Evolutionary conservation across 495 filamentous ascomycete species (phyloP).

Genomic region (Choiromyces venosus): DNA sequence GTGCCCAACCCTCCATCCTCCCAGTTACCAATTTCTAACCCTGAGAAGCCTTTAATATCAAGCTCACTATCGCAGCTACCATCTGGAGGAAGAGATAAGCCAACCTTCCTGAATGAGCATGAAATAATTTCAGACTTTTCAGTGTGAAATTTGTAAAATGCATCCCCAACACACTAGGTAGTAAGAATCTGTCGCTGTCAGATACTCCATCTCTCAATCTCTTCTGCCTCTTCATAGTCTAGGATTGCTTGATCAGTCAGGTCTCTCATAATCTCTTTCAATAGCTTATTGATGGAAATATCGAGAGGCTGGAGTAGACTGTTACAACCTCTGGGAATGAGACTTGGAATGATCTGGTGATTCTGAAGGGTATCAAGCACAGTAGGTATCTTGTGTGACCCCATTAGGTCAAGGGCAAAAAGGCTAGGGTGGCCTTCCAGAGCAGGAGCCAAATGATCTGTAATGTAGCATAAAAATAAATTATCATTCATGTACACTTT

Average conservation of each 20-base stretch:
- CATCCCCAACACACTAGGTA: constrained; percentile 7
- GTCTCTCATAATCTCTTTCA: constrained; percentile 5
- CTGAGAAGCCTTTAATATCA: constrained; percentile 2
- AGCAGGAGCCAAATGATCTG: not conserved
- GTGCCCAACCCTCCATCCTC: not conserved
- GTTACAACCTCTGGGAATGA: constrained; percentile 14
- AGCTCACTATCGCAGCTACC: not conserved
- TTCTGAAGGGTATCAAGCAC: not conserved
- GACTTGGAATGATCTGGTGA: not conserved
- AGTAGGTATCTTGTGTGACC: constrained; percentile 1
- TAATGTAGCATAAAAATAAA: not conserved
- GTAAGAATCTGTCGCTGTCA: not conserved
- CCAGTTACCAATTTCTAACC: constrained; percentile 8
- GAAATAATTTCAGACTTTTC: too few relatives aligned
- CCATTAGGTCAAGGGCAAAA: constrained; percentile 3
- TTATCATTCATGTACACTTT: constrained; percentile 11
- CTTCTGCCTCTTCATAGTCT: constrained; percentile 2
- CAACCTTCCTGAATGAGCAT: constrained; percentile 10
- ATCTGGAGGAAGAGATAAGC: constrained; percentile 5
- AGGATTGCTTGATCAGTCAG: constrained; percentile 14
- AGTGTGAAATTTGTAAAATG: not conserved
- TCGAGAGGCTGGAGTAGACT: constrained; percentile 10
- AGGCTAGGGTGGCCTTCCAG: not conserved
- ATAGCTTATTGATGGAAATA: constrained; percentile 16
- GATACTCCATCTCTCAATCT: constrained; percentile 9